Evolutionary conservation across 2,329 filamentous ascomycete genomes (phyloP), one percentile per base, ranked within the genome.

Genomic region (Aspergillus sp.): DNA sequence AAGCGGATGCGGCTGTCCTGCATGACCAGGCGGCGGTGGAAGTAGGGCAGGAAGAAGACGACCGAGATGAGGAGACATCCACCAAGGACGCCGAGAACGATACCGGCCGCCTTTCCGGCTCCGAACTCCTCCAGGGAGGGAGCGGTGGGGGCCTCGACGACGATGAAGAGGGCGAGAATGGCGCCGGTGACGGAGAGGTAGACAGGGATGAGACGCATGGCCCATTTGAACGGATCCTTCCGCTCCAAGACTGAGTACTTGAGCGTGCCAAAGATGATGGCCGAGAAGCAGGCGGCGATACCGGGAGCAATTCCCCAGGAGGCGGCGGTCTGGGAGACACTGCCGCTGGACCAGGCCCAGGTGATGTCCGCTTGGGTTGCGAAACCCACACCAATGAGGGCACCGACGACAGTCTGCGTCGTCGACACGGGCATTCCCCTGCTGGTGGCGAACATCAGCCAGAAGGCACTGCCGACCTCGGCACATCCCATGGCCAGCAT

Each of bases 141-240:
- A 0, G 58, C 62, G 5, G 56, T 62, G 1, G 64, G 63, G 4
- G 61, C 62, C 52, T 66, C 62, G 53, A 80, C 69, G 44, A 87
- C 77, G 52, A 88, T 81, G 54, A 88, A 81, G 65, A 88, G 71
- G 4, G 78, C 76, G 41, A 80, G 74, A 47, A 81, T 56, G n/a
- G 71, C 77, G 41, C 71, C 76, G 0, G 79, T 80, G 45, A 75
- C 58, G 45, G 77, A 72, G 47, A 81, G 74, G 63, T 79, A 82
- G 63, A 76, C 66, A 3, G 79, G 77, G 31, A 78, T 76, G 32
- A 78, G 66, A 45, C 71, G 73, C 65, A 82, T 72, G 2, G 73
- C 78, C 71, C 76, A 77, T 49, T 77, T 76, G 54, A 81, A 73
- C 0, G 78, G 71, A 50, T 81, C 76, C 17, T 65, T 61, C 50